phyloP scores from a whole-genome alignment of 208 protist species.

The Leishmania martiniquensis region DNA sequence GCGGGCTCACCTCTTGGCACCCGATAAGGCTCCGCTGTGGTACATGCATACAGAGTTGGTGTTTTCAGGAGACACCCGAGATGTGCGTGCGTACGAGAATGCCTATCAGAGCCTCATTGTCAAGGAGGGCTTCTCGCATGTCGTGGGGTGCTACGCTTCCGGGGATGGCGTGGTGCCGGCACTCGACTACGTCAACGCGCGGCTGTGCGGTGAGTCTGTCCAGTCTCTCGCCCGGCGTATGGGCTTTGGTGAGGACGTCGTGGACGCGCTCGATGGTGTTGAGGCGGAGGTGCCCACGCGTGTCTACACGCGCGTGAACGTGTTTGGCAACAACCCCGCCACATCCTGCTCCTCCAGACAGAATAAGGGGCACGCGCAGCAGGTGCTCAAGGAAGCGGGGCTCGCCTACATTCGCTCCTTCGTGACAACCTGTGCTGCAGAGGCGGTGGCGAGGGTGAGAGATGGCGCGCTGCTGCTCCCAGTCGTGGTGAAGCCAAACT shows the following conservation, averaged over 20 bases:
- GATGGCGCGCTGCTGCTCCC: conserved; percentile 55
- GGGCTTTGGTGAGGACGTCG: conserved; percentile 11
- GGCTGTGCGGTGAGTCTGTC: conserved; percentile 29
- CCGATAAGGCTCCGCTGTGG: conserved; percentile 18
- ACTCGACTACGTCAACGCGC: conserved; percentile 70
- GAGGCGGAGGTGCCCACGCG: conserved; percentile 4
- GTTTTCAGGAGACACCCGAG: conserved; percentile 10
- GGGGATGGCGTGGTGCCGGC: conserved; percentile 63
- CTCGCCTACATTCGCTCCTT: conserved; percentile 68
- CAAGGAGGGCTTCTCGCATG: conserved; percentile 52
- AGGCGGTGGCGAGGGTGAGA: conserved; percentile 30
- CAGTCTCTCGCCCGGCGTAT: conserved; percentile 30
- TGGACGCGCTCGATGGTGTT: conserved; percentile 7
- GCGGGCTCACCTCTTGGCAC: conserved; percentile 18
- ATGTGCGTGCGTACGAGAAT: conserved; percentile 32
- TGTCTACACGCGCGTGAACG: conserved; percentile 22
- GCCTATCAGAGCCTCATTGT: conserved; percentile 57
- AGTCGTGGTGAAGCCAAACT: conserved; percentile 86
- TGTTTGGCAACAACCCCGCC: conserved; percentile 59
- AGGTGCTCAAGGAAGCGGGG: conserved; percentile 46
- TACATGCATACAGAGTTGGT: conserved; percentile 18
- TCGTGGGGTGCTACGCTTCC: conserved; percentile 61
- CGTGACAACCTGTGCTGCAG: conserved; percentile 31
- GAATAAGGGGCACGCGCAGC: conserved; percentile 72
- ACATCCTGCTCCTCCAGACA: conserved; percentile 66